These are phyloP conservation scores for Aspergillus leporis DNA, from an alignment of 495 filamentous ascomycete genomes.

Conservation along the genomic window DNA sequence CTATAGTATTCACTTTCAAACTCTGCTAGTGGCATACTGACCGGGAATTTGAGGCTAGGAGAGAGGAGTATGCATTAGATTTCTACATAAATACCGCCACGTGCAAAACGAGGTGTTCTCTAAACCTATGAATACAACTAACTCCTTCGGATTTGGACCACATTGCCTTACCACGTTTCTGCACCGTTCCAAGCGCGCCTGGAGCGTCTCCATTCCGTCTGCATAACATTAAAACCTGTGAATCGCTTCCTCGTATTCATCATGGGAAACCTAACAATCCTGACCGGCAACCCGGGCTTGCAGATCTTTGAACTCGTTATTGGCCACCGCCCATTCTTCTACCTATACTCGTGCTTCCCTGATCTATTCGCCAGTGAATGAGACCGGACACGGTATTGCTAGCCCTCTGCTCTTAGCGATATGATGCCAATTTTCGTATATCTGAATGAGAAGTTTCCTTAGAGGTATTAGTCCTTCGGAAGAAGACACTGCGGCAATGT, in stretches of 20 bases:
- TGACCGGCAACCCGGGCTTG: slow-evolving; percentile 13
- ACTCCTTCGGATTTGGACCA: no score
- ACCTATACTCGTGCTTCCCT: slow-evolving; percentile 13
- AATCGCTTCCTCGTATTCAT: slow-evolving; percentile 21
- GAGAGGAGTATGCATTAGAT: no score
- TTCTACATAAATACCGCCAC: no score
- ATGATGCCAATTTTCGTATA: slow-evolving; percentile 23
- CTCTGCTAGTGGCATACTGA: no score
- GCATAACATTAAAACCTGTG: neutral
- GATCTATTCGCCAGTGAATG: slow-evolving; percentile 19
- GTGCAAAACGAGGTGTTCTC: no score
- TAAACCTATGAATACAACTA: no score
- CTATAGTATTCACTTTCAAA: no score
- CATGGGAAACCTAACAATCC: slow-evolving; percentile 27
- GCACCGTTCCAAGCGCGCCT: slow-evolving; percentile 9
- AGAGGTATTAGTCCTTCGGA: slow-evolving; percentile 20
- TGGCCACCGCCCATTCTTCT: slow-evolving; percentile 17
- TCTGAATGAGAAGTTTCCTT: slow-evolving; percentile 24
- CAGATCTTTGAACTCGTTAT: slow-evolving; percentile 17
- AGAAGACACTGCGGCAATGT: slow-evolving; percentile 20
- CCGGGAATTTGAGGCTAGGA: no score
- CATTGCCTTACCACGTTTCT: no score
- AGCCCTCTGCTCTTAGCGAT: slow-evolving; percentile 15
- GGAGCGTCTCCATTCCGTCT: slow-evolving; percentile 10
- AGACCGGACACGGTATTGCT: slow-evolving; percentile 18